Evolutionary conservation across 495 filamentous ascomycete genomes (phyloP).

Genomic region (Sphaerosporella brunnea): DNA sequence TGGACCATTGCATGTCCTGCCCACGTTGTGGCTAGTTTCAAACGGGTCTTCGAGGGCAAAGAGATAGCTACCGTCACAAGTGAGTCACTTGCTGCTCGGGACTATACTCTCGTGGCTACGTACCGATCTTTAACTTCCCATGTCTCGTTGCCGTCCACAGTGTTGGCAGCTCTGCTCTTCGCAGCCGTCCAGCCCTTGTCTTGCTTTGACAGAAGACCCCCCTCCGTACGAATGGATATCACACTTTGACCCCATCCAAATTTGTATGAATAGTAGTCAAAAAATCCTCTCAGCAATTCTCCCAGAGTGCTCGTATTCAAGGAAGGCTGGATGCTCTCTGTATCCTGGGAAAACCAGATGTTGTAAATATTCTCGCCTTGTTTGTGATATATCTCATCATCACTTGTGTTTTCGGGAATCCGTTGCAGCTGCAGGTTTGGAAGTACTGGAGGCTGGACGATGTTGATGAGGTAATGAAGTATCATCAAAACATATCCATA

Average conservation of each 20-base stretch:
- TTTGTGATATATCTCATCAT: constrained; percentile 22
- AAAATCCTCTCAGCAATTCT: constrained; percentile 53
- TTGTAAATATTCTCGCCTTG: constrained; percentile 15
- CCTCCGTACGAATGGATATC: constrained; percentile 49
- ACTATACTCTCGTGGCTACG: not conserved
- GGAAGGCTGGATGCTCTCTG: constrained; percentile 5
- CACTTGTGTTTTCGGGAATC: constrained; percentile 10
- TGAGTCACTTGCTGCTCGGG: not conserved
- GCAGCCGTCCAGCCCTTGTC: constrained; percentile 64
- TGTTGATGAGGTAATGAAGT: constrained; percentile 72
- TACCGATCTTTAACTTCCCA: constrained; percentile 11
- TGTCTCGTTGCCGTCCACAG: constrained; percentile 4
- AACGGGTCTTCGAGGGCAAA: constrained; percentile 82
- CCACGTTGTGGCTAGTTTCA: constrained; percentile 67
- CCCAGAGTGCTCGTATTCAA: constrained; percentile 32
- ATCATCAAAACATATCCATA: constrained; percentile 87
- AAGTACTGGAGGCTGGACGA: constrained; percentile 57
- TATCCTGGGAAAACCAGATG: constrained; percentile 21
- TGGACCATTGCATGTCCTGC: constrained; percentile 55
- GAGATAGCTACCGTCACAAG: constrained; percentile 40
- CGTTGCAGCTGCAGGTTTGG: constrained; percentile 51
- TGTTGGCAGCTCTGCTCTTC: constrained; percentile 31
- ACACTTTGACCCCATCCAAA: constrained; percentile 59
- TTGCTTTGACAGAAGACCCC: constrained; percentile 49
- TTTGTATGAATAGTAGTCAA: constrained; percentile 55